Evolutionary conservation across 2,329 filamentous ascomycete genomes (phyloP).

Genomic region (Neurospora crassa): DNA sequence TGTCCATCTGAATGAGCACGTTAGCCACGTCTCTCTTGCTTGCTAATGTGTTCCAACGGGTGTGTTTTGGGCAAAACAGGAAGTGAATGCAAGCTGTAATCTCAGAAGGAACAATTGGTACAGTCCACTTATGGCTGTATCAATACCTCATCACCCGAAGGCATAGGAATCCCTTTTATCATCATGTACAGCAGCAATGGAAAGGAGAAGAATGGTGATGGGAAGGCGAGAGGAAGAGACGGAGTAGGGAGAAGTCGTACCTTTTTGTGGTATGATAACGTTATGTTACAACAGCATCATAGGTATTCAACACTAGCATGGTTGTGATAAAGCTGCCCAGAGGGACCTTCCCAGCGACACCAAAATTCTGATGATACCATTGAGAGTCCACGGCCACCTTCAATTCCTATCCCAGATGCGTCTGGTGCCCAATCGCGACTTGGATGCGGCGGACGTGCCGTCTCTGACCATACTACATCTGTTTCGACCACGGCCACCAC

Average conservation of each 20-base stretch:
- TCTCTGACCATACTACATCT: neutral
- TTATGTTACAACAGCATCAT: neutral
- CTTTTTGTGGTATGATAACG: neutral
- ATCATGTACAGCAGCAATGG: neutral
- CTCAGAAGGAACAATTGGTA: slow-evolving; percentile 1
- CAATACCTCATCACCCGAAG: neutral
- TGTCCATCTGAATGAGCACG: neutral
- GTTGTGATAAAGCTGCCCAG: neutral
- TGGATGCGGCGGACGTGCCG: neutral
- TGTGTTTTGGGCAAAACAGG: neutral
- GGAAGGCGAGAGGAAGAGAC: neutral
- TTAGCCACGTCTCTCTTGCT: neutral
- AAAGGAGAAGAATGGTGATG: neutral
- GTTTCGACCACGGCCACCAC: neutral
- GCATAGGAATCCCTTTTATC: slow-evolving; percentile 1
- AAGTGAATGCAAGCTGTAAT: neutral
- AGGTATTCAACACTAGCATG: neutral
- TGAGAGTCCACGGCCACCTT: neutral
- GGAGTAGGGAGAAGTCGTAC: neutral
- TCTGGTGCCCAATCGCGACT: neutral
- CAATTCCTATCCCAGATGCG: neutral
- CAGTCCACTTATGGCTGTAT: neutral
- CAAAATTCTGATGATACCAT: neutral
- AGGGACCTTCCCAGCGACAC: neutral
- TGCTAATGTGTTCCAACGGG: neutral